Evolutionary conservation across 805 yeast species (phyloP), one percentile per base, ranked within the genome.

Genomic region (Saccharomycopsis olivae): DNA sequence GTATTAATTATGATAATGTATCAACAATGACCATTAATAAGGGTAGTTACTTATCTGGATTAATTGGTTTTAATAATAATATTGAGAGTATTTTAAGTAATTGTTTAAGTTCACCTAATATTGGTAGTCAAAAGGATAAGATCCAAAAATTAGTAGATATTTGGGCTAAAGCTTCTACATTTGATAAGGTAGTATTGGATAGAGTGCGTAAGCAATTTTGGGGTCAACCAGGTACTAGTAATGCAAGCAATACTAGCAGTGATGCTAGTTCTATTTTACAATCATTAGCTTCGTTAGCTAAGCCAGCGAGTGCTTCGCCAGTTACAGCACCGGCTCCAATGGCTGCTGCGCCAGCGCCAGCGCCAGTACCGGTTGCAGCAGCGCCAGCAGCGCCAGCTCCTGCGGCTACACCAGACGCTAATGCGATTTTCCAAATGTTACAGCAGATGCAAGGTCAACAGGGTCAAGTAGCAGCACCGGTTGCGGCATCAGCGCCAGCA

Each of bases 161-260:
- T 52, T 92, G 98, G 98, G 84, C 76, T 50, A 76, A 84, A 48
- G 80, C 87, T 28, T 75, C 74, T 32, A 81, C 95, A 13, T 89
- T 92, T 61, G 66, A 67, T 40, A 70, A 72, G 32, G 65, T 67
- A 30, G 61, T 68, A 24, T 63, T 92, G 40, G 59, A 67, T 33
- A 55, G 68, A 15, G 69, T 85, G 43, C 72, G 78, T 54, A 58
- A 65, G 10, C 77, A 71, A 53, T 72, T 72, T 56, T 81, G 79
- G 52, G 62, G 60, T 24, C 54, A 38, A n/a, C 15, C 10, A 9
- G 48, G 58, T 19, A 49, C 53, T 33, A 52, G 49, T 28, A 60
- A 69, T 6, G 6, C 14, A 9, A 14, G 14, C 6, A n/a, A n/a
- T 9, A 6, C 31, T 9, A n/a, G n/a, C n/a, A 54, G 58, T 24